Evolutionary conservation across 345 rosid genomes (phyloP), one percentile per base, ranked within the genome.

Genomic region (Stellera chamaejasme): DNA sequence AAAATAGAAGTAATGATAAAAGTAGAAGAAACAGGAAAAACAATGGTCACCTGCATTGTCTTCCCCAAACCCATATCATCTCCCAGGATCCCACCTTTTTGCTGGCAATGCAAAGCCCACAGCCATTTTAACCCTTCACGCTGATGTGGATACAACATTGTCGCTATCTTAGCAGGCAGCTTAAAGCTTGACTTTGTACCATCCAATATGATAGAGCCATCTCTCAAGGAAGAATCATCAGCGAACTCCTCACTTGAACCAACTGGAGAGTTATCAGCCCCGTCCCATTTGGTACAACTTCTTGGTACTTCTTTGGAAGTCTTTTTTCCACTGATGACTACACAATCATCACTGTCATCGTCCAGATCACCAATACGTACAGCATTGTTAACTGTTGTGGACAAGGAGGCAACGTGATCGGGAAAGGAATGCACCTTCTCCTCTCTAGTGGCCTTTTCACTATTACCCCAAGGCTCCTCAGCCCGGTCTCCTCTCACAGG

Each of bases 51-150:
- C 91, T 93, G 99, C 99, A 93, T 93, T n/a, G 99, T 93, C 77
- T 93, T 93, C 53, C 99, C 99, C 66, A 93, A 75, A 43, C 99
- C 99, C 99, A 93, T 89, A 63, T 93, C 99, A 59, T 93, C 99
- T 13, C 99, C 97, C 71, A 93, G 75, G 49, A 93, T 89, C 68
- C 99, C 99, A 62, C 99, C 99, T 73, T 89, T 93, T 26, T 76
- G 88, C 70, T 77, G 88, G 58, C 81, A 82, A 59, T 89, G 97
- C 69, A 93, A 75, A 46, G 94, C 81, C 99, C 99, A 93, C 48
- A 93, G 82, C 97, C 99, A 93, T 70, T 66, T 84, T 65, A 89
- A 64, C 55, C 99, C 97, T 54, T 89, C 97, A 45, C 83, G 75
- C 66, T 93, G 99, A 71, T 93, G 97, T 13, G 81, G 81, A 74